phyloP scores from a whole-genome alignment of 208 protist genomes.

The Leishmania major region DNA sequence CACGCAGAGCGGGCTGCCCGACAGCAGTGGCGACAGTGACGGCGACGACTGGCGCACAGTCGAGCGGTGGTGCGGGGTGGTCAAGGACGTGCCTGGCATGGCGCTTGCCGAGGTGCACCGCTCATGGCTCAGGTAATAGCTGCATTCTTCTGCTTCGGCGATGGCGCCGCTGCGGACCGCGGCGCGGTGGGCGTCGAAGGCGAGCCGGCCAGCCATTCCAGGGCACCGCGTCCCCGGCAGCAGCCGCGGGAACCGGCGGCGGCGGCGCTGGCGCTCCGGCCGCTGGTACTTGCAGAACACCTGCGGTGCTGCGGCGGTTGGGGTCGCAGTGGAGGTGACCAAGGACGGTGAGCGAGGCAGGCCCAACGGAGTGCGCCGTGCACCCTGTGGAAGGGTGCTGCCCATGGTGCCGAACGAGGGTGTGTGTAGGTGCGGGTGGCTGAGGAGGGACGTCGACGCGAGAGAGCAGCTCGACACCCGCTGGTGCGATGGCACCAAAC shows the following conservation, averaged over 20 bases:
- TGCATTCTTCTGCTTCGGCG: constrained; percentile 27
- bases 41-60: not conserved
- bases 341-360: constrained; percentile 1
- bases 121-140: constrained; percentile 28
- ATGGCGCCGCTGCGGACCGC: constrained; percentile 18
- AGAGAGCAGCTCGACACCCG: constrained; percentile 3
- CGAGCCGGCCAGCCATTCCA: constrained; percentile 17
- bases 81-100: not conserved
- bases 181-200: constrained; percentile 30
- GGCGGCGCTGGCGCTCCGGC: constrained; percentile 20
- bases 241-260: constrained; percentile 2
- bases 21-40: not conserved
- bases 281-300: constrained; percentile 33
- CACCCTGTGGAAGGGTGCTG: not conserved
- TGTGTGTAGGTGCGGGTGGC: not conserved
- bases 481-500: not conserved
- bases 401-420: not conserved
- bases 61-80: not conserved
- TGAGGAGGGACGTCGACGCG: constrained; percentile 12
- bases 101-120: not conserved
- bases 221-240: constrained; percentile 24
- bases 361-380: constrained; percentile 1
- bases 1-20: constrained; percentile 10
- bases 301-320: constrained; percentile 1
- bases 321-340: not conserved